Evolutionary conservation across 106 monocot genomes (phyloP), one percentile per base, ranked within the genome.

Genomic region (Apostasia shenzhenica): DNA sequence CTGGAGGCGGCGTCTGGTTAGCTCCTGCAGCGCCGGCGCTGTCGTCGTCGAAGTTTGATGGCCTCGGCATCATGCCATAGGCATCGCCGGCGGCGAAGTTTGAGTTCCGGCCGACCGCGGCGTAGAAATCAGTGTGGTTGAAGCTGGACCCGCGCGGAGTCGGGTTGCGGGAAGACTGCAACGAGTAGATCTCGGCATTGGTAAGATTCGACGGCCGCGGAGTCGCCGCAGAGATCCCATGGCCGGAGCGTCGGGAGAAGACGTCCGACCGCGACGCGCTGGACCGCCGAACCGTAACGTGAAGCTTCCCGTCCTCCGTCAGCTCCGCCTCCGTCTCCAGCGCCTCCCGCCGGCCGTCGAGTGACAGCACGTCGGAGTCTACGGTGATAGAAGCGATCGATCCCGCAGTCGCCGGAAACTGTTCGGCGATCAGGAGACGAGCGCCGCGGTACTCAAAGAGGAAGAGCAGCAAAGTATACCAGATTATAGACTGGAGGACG

Each of bases 401-500:
- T 3, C 74, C 82, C 2, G 81, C 80, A 8, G 77, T 74, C 58
- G 75, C 81, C 0, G 88, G 84, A 67, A 84, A 81, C 78, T 84
- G 84, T 69, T 84, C 88, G 8, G 84, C 57, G 40, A 84, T 84
- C 41, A 81, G 81, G 3, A 81, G 13, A 12, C 73, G 46, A 8
- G 84, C 83, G 14, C 75, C 83, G 71, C 87, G 80, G 72, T 58
- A 88, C 83, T 83, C 83, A 73, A 81, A 88, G 67, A 88, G 55
- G 81, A 88, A 88, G 26, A 88, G 73, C 84, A 88, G 81, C 50
- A 88, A 67, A 3, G 84, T 84, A 69, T 88, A 81, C 88, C 84
- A 88, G 45, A 88, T 84, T 67, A 88, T 88, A 57, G 84, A 88
- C 75, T 88, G 88, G 14, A 88, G 79, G 61, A 84, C 84, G 50